Percentiles rank a stretch among this genome's conserved stretches.
Evolutionary conservation across 208 protist species (phyloP).

Genomic region (Phytomonas sp.): DNA sequence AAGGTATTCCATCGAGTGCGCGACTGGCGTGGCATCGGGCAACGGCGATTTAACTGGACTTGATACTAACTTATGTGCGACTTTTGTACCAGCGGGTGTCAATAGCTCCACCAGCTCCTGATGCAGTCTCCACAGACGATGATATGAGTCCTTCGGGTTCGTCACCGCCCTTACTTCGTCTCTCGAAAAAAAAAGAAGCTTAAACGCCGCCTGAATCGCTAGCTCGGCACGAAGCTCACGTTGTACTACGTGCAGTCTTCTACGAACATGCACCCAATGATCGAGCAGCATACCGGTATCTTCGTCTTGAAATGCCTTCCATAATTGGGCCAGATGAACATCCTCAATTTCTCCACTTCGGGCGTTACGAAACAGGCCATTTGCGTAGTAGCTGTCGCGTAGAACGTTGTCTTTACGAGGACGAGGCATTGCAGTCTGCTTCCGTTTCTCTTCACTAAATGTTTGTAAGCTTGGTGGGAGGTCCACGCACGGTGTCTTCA

Average conservation of each 20-base stretch:
- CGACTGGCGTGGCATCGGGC: background rate
- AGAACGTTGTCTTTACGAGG: background rate
- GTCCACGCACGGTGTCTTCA: background rate
- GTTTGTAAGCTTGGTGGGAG: background rate
- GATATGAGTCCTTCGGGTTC: constrained; percentile 44
- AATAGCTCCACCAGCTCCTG: constrained; percentile 16
- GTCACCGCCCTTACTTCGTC: constrained; percentile 78
- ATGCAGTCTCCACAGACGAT: constrained; percentile 40
- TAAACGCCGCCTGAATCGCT: constrained; percentile 39
- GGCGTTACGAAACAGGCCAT: constrained; percentile 16
- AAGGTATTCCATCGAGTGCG: background rate
- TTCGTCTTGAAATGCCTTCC: constrained; percentile 38
- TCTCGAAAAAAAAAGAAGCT: constrained; percentile 71
- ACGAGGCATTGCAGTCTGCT: background rate
- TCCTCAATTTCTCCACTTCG: constrained; percentile 47
- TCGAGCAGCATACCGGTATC: constrained; percentile 32
- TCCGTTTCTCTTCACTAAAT: background rate
- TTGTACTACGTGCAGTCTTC: constrained; percentile 14
- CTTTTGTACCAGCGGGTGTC: background rate
- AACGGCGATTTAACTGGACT: background rate
- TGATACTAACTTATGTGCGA: background rate
- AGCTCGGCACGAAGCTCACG: constrained; percentile 36
- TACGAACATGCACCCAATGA: constrained; percentile 24
- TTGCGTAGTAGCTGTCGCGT: constrained; percentile 7
- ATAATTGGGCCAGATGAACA: constrained; percentile 57